Conservation (phyloP, 2,329 filamentous ascomycete species). For the Sphaerulina populicola region DNA sequence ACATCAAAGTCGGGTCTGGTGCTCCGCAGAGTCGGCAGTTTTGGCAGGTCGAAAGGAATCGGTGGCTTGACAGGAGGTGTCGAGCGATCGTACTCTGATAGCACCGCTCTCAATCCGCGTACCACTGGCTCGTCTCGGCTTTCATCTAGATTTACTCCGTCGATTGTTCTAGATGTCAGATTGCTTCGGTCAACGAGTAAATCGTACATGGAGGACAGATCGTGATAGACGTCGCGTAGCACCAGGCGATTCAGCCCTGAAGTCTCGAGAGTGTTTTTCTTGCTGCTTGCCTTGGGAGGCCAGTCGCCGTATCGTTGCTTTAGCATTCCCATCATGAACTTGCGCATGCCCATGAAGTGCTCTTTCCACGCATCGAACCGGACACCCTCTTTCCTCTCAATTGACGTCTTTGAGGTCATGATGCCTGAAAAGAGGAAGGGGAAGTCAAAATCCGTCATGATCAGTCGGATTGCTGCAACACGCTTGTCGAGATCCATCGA, state of each 20-base stretch:
- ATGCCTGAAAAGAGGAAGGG: constrained; percentile 81
- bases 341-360: constrained; percentile 65
- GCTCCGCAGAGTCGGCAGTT: constrained; percentile 60
- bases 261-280: constrained; percentile 83
- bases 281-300: constrained; percentile 85
- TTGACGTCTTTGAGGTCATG: constrained; percentile 70
- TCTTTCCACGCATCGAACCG: constrained; percentile 77
- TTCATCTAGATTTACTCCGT: constrained; percentile 52
- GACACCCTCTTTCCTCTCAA: constrained; percentile 64
- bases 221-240: constrained; percentile 70
- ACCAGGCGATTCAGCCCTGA: constrained; percentile 80
- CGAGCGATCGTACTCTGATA: constrained; percentile 82
- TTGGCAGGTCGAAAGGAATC: constrained; percentile 80
- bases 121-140: constrained; percentile 52
- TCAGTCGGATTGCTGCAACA: constrained; percentile 59
- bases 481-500: constrained; percentile 70
- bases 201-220: constrained; percentile 82
- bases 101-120: constrained; percentile 65
- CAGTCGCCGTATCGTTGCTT: constrained; percentile 61
- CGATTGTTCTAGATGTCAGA: constrained; percentile 69
- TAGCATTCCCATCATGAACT: constrained; percentile 64
- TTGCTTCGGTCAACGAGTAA: constrained; percentile 71
- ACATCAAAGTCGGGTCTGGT: constrained; percentile 59
- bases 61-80: constrained; percentile 84
- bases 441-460: constrained; percentile 84